phyloP scores from a whole-genome alignment of 768 basidiomycete species.

The Pisolithus marmoratus region DNA sequence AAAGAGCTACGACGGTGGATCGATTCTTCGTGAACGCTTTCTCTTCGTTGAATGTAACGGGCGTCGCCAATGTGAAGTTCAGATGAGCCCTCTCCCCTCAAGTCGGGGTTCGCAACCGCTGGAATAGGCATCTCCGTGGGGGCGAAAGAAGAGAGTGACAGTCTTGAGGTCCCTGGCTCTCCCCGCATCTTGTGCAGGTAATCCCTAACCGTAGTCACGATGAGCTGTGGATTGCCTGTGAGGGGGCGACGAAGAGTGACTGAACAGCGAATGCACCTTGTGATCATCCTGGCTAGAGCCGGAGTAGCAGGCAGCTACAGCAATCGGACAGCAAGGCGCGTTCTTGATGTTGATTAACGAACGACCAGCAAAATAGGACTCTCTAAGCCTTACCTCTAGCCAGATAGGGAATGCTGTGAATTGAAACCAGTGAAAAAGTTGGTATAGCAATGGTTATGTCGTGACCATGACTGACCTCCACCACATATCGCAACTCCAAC shows the following conservation, averaged over 20 bases:
- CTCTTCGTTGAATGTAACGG: conserved; percentile 23
- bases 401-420: conserved; percentile 77
- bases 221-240: conserved; percentile 38
- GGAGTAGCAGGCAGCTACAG: conserved; percentile 71
- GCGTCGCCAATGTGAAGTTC: conserved; percentile 21
- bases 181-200: conserved; percentile 56
- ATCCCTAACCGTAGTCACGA: conserved; percentile 60
- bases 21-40: conserved; percentile 15
- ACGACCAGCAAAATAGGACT: background rate
- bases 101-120: conserved; percentile 21
- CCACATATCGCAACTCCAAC: conserved; percentile 62
- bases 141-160: conserved; percentile 22
- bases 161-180: conserved; percentile 11
- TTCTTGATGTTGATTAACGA: conserved; percentile 40
- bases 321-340: conserved; percentile 79
- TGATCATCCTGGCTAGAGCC: conserved; percentile 81
- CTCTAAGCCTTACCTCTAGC: conserved; percentile 54
- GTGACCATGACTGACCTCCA: conserved; percentile 53
- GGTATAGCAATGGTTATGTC: background rate
- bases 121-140: conserved; percentile 27
- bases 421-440: conserved; percentile 6
- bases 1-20: background rate
- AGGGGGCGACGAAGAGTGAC: conserved; percentile 3
- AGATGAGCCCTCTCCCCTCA: conserved; percentile 25
- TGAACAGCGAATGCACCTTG: conserved; percentile 41